Conservation (phyloP, 192 early-diverging fungal species). For the Backusella tuberculispora region DNA sequence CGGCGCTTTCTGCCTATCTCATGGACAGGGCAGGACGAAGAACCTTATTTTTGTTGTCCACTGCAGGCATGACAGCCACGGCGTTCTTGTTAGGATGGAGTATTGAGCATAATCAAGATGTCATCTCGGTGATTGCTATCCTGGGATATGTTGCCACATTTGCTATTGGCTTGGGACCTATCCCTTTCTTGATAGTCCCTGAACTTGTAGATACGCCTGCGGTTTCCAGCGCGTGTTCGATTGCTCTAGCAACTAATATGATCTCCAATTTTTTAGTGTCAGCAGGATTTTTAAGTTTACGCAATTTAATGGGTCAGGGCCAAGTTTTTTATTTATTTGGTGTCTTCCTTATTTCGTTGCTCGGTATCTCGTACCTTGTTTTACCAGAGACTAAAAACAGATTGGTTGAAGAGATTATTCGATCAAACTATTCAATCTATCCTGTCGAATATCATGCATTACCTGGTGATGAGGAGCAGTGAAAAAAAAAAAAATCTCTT, state of each 20-base stretch:
- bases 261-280: constrained; percentile 68
- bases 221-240: constrained; percentile 63
- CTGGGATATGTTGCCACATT: constrained; percentile 81
- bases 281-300: constrained; percentile 60
- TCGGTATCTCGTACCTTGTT: constrained; percentile 48
- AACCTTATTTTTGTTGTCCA: constrained; percentile 66
- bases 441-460: neutral
- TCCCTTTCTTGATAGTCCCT: constrained; percentile 79
- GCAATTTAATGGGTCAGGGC: constrained; percentile 52
- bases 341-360: constrained; percentile 37
- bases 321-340: constrained; percentile 73
- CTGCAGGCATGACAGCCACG: constrained; percentile 60
- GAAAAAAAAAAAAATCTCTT: neutral
- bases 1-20: constrained; percentile 68
- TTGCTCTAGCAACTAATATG: constrained; percentile 69
- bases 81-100: constrained; percentile 63
- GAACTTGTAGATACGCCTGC: constrained; percentile 75
- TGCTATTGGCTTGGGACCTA: constrained; percentile 81
- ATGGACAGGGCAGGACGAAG: constrained; percentile 81
- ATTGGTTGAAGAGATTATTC: constrained; percentile 56
- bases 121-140: constrained; percentile 59
- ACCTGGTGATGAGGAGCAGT: neutral
- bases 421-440: constrained; percentile 31
- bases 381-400: constrained; percentile 77
- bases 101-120: constrained; percentile 38